Percentiles rank a stretch among this genome's conserved stretches.
These are phyloP conservation scores for Pestalotiopsis sp. DNA, from an alignment of 2,329 filamentous ascomycete species.

Conservation along the genomic window DNA sequence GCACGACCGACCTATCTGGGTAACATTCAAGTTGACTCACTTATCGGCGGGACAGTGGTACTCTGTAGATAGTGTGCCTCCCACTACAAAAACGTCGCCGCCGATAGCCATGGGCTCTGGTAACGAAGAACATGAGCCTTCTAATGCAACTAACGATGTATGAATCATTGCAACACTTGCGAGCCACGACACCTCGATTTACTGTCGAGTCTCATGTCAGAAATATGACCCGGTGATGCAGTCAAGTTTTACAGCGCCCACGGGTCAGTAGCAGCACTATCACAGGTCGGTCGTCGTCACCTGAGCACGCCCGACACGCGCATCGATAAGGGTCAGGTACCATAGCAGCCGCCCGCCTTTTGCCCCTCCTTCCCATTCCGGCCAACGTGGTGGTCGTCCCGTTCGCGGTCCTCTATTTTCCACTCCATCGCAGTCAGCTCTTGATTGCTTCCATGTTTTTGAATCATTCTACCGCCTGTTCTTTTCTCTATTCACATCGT, in stretches of 20 bases:
- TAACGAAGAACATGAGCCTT: too few species aligned
- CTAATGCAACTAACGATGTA: too few species aligned
- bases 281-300: neutral
- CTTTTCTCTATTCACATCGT: neutral
- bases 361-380: constrained; percentile 12
- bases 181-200: neutral
- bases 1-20: too few species aligned
- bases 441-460: neutral
- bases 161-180: too few species aligned
- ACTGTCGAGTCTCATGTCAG: neutral
- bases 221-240: neutral
- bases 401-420: neutral
- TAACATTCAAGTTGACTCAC: too few species aligned
- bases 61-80: too few species aligned
- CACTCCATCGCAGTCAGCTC: neutral
- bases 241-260: neutral
- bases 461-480: neutral
- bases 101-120: too few species aligned
- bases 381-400: neutral
- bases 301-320: neutral
- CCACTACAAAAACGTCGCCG: too few species aligned
- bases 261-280: neutral
- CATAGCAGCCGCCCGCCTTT: neutral
- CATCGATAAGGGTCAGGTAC: neutral
- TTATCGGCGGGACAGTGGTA: too few species aligned